These are phyloP conservation scores for Hemerocallis citrina DNA, from an alignment of 106 monocot genomes.

Conservation along the genomic window DNA sequence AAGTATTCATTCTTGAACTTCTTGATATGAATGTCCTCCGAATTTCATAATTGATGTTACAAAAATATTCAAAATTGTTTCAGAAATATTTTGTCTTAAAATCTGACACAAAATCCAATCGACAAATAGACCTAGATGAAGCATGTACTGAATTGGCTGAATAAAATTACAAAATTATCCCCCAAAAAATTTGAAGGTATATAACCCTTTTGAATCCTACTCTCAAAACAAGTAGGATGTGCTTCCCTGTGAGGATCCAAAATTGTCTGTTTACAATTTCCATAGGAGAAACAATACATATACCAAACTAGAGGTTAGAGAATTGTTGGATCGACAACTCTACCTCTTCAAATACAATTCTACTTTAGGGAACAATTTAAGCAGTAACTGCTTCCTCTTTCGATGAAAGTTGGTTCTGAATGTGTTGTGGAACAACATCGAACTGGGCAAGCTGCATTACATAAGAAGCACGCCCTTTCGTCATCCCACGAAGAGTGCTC, in stretches of 20 bases:
- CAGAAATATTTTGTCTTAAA: too few relatives aligned
- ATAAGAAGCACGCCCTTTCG: constrained; percentile 94
- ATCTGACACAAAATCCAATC: too few relatives aligned
- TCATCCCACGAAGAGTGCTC: constrained; percentile 89
- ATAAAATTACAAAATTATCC: neutral
- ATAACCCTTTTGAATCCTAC: neutral
- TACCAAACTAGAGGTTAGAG: neutral
- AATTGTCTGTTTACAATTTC: neutral
- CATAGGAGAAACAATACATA: neutral
- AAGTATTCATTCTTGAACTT: too few relatives aligned
- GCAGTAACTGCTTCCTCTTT: constrained; percentile 64
- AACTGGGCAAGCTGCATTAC: constrained; percentile 87
- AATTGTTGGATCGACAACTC: constrained; percentile 1
- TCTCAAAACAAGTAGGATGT: neutral
- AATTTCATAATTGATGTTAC: too few relatives aligned
- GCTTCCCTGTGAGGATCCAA: neutral
- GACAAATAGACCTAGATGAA: too few relatives aligned
- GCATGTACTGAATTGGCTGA: neutral
- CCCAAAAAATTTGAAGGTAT: neutral
- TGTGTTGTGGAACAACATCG: constrained; percentile 88
- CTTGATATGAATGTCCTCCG: too few relatives aligned
- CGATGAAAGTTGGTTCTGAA: constrained; percentile 77
- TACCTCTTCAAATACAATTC: neutral
- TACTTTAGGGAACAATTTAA: constrained; percentile 18
- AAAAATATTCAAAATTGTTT: too few relatives aligned